Evolutionary conservation across 371 early-diverging fungal genomes (phyloP).

Genomic region (Mucor saturninus): DNA sequence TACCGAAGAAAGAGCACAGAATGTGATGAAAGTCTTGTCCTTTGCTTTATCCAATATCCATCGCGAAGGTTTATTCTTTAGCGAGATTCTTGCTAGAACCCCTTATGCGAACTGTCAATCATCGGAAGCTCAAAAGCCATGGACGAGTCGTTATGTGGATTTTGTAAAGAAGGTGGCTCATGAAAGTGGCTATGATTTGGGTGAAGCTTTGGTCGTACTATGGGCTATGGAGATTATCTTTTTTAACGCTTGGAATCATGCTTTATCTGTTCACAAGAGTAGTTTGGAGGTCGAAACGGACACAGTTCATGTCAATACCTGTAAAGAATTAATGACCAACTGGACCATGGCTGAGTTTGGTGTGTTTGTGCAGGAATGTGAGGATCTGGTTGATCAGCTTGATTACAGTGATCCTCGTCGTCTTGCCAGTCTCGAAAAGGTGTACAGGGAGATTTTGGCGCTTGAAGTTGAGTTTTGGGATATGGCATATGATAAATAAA

Average conservation of each 20-base stretch:
- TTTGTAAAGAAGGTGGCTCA: slow-evolving; percentile 31
- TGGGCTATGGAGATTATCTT: slow-evolving; percentile 40
- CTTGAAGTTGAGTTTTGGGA: slow-evolving; percentile 35
- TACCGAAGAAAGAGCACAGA: slow-evolving; percentile 11
- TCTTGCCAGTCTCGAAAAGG: slow-evolving; percentile 26
- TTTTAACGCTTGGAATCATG: slow-evolving; percentile 26
- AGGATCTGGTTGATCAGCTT: slow-evolving; percentile 18
- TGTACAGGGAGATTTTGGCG: slow-evolving; percentile 23
- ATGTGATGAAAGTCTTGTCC: slow-evolving; percentile 17
- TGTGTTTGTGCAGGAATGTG: slow-evolving; percentile 30
- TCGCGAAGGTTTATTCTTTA: slow-evolving; percentile 35
- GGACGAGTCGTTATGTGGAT: slow-evolving; percentile 29
- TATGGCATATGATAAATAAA: slow-evolving; percentile 23
- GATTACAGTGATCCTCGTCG: slow-evolving; percentile 15
- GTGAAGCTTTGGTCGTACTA: slow-evolving; percentile 30
- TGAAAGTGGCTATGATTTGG: slow-evolving; percentile 30
- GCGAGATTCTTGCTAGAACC: slow-evolving; percentile 20
- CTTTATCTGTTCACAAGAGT: slow-evolving; percentile 10
- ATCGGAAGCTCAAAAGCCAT: slow-evolving; percentile 13
- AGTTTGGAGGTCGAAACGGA: background rate
- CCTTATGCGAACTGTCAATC: slow-evolving; percentile 5
- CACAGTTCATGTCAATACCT: slow-evolving; percentile 19
- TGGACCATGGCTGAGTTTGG: slow-evolving; percentile 31
- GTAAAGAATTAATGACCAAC: slow-evolving; percentile 27
- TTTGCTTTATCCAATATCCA: slow-evolving; percentile 35